phyloP scores from a whole-genome alignment of 371 early-diverging fungal species.

The Haplosporangium sp. region DNA sequence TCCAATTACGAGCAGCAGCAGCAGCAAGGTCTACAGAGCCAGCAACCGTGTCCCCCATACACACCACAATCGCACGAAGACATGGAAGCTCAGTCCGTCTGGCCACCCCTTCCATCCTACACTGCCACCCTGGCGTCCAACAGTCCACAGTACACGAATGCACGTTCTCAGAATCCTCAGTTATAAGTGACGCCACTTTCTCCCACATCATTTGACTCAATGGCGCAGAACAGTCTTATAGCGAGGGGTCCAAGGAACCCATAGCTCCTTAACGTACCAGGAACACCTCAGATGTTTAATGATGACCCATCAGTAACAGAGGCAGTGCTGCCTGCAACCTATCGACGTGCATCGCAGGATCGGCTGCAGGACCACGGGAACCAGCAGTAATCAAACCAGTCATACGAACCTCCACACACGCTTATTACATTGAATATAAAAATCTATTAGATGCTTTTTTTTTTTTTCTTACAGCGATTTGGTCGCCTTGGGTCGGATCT shows the following conservation, averaged over 20 bases:
- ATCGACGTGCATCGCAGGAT: slow-evolving; percentile 2
- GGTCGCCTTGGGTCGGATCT: slow-evolving; percentile 44
- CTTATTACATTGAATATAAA: too few species aligned
- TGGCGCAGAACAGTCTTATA: not conserved
- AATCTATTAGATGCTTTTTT: too few species aligned
- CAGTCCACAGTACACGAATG: slow-evolving; percentile 6
- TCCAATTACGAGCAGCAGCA: not conserved
- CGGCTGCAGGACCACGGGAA: not conserved
- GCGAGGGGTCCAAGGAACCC: slow-evolving; percentile 3
- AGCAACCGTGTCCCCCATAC: not conserved
- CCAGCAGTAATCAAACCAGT: not conserved
- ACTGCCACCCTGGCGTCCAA: not conserved
- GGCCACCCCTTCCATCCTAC: not conserved
- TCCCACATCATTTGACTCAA: not conserved
- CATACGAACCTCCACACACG: too few species aligned
- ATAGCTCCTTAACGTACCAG: slow-evolving; percentile 4
- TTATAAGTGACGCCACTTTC: not conserved
- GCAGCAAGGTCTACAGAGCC: not conserved
- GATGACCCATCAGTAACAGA: not conserved
- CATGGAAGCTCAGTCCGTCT: not conserved
- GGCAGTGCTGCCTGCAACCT: not conserved
- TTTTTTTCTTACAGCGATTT: too few species aligned
- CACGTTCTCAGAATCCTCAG: slow-evolving; percentile 6
- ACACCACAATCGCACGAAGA: not conserved
- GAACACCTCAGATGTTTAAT: slow-evolving; percentile 16